Base-by-base conservation (phyloP, 257 asterid species). In the Penstemon newberryi region DNA sequence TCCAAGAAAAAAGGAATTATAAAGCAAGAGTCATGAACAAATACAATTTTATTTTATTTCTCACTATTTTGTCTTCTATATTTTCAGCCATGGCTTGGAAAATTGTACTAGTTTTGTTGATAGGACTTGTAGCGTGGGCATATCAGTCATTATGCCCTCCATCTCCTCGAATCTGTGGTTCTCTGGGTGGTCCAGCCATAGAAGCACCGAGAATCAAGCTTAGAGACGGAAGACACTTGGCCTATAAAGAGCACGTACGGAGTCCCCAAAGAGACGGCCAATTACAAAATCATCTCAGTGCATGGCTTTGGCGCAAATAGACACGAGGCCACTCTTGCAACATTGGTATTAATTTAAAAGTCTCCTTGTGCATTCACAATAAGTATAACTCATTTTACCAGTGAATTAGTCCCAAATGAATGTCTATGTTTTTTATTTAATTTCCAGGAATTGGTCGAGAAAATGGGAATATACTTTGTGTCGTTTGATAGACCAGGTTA, bases 211-310 rank as follows among this genome's bases (percentile, higher is more conserved):
- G 96, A 77, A 77, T 91, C 63, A 83, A 71, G 70, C 95, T 91
- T 44, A 81, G 93, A 65, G 91, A 89, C 59, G 95, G 97, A 73
- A 83, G 97, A 66, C 75, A 86, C 65, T 67, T 90, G 73, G 86
- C 96, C 15, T 90, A 90, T 61, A 85, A 74, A 77, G 97, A 90
- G 81, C 86, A 85, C 60, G n/a, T n/a, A n/a, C n/a, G 97, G 97
- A 12, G 92, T 88, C 25, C 83, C 90, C 57, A 86, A 78, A 73
- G 89, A 85, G 38, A 63, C 19, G 12, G 96, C 97, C 43, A 80
- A 66, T 9, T 86, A 77, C 69, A 90, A 86, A 78, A 79, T 88
- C 76, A 61, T 90, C 70, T 76, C 77, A 50, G 84, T 85, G 65
- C 97, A 88, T 77, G 92, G 96, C 58, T 90, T 85, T 75, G 72